Percentiles rank a stretch among this genome's conserved stretches.
Conservation (phyloP, 345 rosid species). For the Ceriops zippeliana region DNA sequence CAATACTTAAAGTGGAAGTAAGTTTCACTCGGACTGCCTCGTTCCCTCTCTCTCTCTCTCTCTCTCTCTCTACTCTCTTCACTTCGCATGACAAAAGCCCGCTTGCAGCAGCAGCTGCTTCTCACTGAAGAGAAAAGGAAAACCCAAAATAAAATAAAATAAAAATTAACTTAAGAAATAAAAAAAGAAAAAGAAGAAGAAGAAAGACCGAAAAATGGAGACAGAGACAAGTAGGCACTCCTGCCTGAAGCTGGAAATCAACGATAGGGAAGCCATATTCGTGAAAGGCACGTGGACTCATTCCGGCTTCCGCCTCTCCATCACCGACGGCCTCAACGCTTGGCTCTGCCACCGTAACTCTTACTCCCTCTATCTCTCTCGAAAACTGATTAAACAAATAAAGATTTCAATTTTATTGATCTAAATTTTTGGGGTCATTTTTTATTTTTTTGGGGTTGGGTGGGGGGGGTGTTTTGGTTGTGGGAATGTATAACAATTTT, state of each 20-base stretch:
- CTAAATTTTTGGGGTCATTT: background rate
- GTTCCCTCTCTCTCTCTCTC: too few relatives aligned
- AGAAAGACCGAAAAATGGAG: conserved; percentile 10
- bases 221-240: conserved; percentile 44
- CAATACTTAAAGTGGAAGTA: too few relatives aligned
- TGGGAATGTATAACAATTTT: background rate
- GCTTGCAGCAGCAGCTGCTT: conserved; percentile 1
- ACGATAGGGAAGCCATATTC: conserved; percentile 45
- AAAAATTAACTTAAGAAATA: too few relatives aligned
- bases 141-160: background rate
- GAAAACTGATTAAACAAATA: too few relatives aligned
- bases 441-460: background rate
- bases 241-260: conserved; percentile 60
- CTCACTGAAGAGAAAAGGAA: conserved; percentile 3
- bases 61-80: too few relatives aligned
- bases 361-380: background rate
- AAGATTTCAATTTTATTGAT: background rate
- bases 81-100: too few relatives aligned
- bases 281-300: conserved; percentile 66
- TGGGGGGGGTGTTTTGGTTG: background rate
- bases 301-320: conserved; percentile 59
- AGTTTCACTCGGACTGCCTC: too few relatives aligned
- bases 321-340: conserved; percentile 69
- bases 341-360: conserved; percentile 69
- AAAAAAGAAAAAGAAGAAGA: too few relatives aligned